phyloP scores from a whole-genome alignment of 2,329 filamentous ascomycete species.

The Hypocreales sp. region DNA sequence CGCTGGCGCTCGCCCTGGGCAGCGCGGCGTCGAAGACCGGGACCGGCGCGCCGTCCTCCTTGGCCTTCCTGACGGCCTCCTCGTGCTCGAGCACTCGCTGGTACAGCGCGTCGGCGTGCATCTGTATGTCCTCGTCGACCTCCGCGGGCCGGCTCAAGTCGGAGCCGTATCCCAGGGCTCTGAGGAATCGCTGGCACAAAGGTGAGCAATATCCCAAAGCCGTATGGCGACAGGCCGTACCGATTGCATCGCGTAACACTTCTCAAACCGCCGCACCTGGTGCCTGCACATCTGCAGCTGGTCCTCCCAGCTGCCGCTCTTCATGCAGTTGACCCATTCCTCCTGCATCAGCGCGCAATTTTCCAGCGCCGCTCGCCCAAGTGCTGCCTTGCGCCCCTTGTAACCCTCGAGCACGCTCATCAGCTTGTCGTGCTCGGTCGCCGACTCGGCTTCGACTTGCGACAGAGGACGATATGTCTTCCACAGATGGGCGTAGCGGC shows the following conservation, averaged over 20 bases:
- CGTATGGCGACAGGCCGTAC: constrained; percentile 26
- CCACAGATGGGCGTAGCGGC: constrained; percentile 75
- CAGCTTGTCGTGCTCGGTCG: constrained; percentile 67
- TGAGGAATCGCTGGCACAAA: constrained; percentile 56
- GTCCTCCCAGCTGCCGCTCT: constrained; percentile 49
- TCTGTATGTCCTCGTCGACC: constrained; percentile 78
- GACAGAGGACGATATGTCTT: constrained; percentile 68
- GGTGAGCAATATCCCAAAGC: neutral
- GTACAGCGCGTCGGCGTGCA: constrained; percentile 87
- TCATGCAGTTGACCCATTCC: constrained; percentile 71
- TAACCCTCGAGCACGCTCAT: constrained; percentile 67
- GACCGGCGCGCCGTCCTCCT: constrained; percentile 39
- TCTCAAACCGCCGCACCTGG: constrained; percentile 63
- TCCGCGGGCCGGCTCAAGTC: constrained; percentile 46
- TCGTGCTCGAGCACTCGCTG: constrained; percentile 79
- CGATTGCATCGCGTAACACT: constrained; percentile 80
- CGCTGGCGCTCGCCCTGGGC: constrained; percentile 13
- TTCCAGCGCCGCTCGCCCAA: constrained; percentile 73
- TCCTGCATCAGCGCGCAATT: constrained; percentile 85
- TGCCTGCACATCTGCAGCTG: constrained; percentile 66
- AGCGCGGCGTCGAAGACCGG: constrained; percentile 46
- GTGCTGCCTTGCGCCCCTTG: constrained; percentile 65
- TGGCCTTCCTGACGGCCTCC: constrained; percentile 52
- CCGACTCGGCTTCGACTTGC: constrained; percentile 51
- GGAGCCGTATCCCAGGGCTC: constrained; percentile 75